Percentiles rank a stretch among this genome's conserved stretches.
Conservation (phyloP, 208 protist genomes). For the Leishmania guyanensis region DNA sequence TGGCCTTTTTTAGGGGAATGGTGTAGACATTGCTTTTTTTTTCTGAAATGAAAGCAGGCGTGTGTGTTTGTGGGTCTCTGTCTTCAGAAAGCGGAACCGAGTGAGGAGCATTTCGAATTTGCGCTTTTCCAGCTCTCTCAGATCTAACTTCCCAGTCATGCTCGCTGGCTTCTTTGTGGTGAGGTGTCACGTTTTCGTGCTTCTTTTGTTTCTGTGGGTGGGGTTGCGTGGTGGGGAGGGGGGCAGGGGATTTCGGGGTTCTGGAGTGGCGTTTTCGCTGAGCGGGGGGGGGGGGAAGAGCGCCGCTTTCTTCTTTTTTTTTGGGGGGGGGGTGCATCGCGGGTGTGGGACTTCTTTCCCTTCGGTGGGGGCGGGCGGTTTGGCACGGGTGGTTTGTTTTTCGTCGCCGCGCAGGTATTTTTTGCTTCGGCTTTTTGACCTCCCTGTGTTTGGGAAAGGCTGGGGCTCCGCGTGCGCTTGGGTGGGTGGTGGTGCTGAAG, state of each 20-base stretch:
- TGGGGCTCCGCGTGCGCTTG: not conserved
- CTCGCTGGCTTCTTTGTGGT: not conserved
- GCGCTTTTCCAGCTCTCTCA: not conserved
- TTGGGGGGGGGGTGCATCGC: not conserved
- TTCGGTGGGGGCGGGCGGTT: not conserved
- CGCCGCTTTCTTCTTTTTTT: not conserved
- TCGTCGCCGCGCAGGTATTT: too few species aligned
- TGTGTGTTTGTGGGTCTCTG: not conserved
- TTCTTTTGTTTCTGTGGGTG: too few species aligned
- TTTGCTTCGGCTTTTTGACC: too few species aligned
- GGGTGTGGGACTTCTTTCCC: not conserved
- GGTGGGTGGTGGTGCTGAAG: not conserved
- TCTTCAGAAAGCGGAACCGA: not conserved
- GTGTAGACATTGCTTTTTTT: too few species aligned
- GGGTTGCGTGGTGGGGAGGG: too few species aligned
- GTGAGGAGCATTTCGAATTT: rapidly evolving
- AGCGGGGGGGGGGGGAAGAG: too few species aligned
- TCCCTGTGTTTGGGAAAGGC: too few species aligned
- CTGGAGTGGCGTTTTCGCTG: too few species aligned
- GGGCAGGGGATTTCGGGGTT: too few species aligned
- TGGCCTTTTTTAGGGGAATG: too few species aligned
- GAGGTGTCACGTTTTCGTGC: too few species aligned
- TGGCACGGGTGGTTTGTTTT: not conserved
- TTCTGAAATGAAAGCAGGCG: too few species aligned
- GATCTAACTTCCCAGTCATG: not conserved